Evolutionary conservation across 345 rosid genomes (phyloP).

Genomic region (Ceriops tagal): DNA sequence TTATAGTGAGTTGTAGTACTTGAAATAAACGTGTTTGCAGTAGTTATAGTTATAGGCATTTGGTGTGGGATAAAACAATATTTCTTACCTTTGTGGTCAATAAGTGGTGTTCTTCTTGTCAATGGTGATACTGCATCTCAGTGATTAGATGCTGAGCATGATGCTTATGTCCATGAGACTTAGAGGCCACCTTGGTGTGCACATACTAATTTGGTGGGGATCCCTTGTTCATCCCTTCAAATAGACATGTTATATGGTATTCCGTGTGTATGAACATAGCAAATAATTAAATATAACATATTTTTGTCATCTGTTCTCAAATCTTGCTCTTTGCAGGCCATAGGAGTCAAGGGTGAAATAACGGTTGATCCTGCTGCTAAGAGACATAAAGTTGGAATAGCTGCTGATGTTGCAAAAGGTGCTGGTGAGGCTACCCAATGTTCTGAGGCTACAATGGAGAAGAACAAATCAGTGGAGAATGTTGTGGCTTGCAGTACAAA

Average conservation of each 20-base stretch:
- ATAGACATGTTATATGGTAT: neutral
- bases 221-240: neutral
- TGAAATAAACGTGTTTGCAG: too few relatives aligned
- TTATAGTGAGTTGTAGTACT: too few relatives aligned
- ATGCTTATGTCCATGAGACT: too few relatives aligned
- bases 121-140: too few relatives aligned
- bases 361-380: conserved; percentile 57
- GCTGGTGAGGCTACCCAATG: conserved; percentile 31
- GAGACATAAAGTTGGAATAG: conserved; percentile 49
- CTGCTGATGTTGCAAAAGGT: conserved; percentile 39
- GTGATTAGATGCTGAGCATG: too few relatives aligned
- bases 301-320: conserved; percentile 14
- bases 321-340: conserved; percentile 51
- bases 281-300: neutral
- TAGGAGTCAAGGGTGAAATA: conserved; percentile 62
- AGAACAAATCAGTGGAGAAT: conserved; percentile 42
- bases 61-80: too few relatives aligned
- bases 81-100: too few relatives aligned
- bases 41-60: too few relatives aligned
- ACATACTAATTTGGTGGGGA: too few relatives aligned
- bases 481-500: conserved; percentile 33
- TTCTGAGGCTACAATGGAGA: conserved; percentile 35
- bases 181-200: too few relatives aligned
- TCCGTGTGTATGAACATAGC: neutral
- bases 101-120: too few relatives aligned